These are phyloP conservation scores for Achaetomium macrosporum DNA, from an alignment of 2,329 filamentous ascomycete species.

Conservation along the genomic window DNA sequence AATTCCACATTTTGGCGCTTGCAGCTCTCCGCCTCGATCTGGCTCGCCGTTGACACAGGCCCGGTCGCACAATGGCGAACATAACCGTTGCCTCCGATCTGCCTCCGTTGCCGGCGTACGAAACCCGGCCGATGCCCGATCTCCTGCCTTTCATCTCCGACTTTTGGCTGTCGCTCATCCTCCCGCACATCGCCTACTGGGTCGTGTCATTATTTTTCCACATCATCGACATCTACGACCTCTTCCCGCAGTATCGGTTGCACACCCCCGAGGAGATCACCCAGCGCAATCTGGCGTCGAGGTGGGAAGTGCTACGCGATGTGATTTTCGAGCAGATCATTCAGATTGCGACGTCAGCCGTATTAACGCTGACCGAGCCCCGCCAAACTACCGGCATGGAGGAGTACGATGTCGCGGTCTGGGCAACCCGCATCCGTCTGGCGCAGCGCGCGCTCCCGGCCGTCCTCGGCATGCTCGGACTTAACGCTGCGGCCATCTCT, in stretches of 20 bases:
- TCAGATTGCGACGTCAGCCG: conserved; percentile 66
- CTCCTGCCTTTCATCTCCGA: conserved; percentile 76
- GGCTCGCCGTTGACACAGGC: conserved; percentile 1
- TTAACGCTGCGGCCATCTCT: conserved; percentile 70
- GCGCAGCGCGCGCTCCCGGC: conserved; percentile 72
- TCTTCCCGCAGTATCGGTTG: conserved; percentile 85
- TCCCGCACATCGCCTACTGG: conserved; percentile 87
- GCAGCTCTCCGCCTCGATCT: background rate
- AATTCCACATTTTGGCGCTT: background rate
- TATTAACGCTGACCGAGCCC: conserved; percentile 66
- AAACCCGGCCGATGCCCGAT: conserved; percentile 61
- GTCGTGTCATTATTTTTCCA: conserved; percentile 79
- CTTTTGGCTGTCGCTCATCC: conserved; percentile 66
- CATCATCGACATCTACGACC: conserved; percentile 74
- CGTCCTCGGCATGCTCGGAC: conserved; percentile 63
- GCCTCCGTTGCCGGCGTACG: conserved; percentile 81
- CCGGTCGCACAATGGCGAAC: conserved; percentile 40
- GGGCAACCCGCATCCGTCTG: conserved; percentile 76
- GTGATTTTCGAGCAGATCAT: conserved; percentile 89
- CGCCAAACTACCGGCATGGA: conserved; percentile 70
- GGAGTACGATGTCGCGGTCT: conserved; percentile 81
- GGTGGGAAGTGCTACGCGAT: conserved; percentile 82
- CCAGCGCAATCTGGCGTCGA: conserved; percentile 78
- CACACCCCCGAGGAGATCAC: conserved; percentile 90
- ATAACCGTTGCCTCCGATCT: conserved; percentile 56